Evolutionary conservation across 2,329 filamentous ascomycete genomes (phyloP).

Genomic region (Paradendryphiella salina): DNA sequence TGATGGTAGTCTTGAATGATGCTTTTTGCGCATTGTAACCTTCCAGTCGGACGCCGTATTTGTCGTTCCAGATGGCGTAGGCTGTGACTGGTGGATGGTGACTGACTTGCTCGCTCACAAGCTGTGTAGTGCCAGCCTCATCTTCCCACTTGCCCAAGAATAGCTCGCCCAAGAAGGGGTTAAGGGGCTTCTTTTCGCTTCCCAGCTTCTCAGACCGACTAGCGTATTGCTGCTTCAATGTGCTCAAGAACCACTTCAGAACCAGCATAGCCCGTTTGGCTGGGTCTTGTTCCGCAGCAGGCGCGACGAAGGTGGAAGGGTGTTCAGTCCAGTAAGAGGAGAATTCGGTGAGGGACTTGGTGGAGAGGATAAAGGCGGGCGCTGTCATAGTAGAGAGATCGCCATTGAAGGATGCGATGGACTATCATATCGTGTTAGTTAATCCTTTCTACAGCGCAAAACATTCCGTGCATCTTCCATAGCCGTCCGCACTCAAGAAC

Average conservation of each 20-base stretch:
- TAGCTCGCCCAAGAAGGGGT: slow-evolving; percentile 93
- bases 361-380: slow-evolving; percentile 60
- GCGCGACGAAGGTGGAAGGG: slow-evolving; percentile 73
- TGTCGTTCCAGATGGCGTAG: slow-evolving; percentile 86
- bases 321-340: slow-evolving; percentile 62
- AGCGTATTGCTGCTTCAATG: slow-evolving; percentile 83
- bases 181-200: slow-evolving; percentile 96
- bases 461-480: not conserved
- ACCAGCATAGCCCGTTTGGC: slow-evolving; percentile 83
- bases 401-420: slow-evolving; percentile 59
- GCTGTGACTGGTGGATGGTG: slow-evolving; percentile 95
- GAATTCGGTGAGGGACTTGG: slow-evolving; percentile 60
- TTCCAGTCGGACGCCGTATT: slow-evolving; percentile 73
- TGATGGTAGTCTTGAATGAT: slow-evolving; percentile 89
- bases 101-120: slow-evolving; percentile 92
- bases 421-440: slow-evolving; percentile 39
- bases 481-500: no score
- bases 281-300: slow-evolving; percentile 75
- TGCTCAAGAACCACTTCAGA: slow-evolving; percentile 95
- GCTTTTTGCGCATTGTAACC: slow-evolving; percentile 97
- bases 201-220: slow-evolving; percentile 76
- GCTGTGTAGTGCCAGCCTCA: slow-evolving; percentile 75
- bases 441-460: not conserved
- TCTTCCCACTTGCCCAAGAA: slow-evolving; percentile 92
- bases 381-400: slow-evolving; percentile 61